Evolutionary conservation across 768 basidiomycete genomes (phyloP).

Genomic region (Collybia sp.): DNA sequence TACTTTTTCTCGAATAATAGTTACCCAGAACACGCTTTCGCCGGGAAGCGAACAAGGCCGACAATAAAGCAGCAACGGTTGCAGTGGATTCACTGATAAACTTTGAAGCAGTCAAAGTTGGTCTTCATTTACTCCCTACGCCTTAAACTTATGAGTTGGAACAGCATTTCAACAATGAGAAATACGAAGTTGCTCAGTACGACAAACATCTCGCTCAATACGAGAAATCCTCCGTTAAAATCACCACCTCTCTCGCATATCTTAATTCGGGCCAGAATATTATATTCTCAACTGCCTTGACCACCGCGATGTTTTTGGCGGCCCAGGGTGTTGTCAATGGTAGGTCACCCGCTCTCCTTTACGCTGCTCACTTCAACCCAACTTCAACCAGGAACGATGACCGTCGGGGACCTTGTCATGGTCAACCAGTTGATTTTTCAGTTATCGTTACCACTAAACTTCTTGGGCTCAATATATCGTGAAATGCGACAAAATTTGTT

Average conservation of each 20-base stretch:
- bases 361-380: background rate
- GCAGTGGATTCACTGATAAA: conserved; percentile 97
- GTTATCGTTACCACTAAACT: conserved; percentile 92
- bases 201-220: conserved; percentile 84
- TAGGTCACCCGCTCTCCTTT: conserved; percentile 23
- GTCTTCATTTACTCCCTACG: conserved; percentile 3
- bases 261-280: conserved; percentile 96
- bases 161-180: conserved; percentile 97
- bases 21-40: conserved; percentile 79
- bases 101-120: conserved; percentile 96
- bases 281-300: conserved; percentile 92
- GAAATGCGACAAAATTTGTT: conserved; percentile 94
- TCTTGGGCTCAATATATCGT: conserved; percentile 95
- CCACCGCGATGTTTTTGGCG: conserved; percentile 93
- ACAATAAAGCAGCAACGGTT: conserved; percentile 92
- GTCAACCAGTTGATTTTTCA: conserved; percentile 99
- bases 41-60: conserved; percentile 91
- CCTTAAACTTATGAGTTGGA: conserved; percentile 1
- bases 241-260: conserved; percentile 89
- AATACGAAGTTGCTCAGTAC: conserved; percentile 86
- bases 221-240: conserved; percentile 90
- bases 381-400: conserved; percentile 77
- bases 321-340: conserved; percentile 93
- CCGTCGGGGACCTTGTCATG: conserved; percentile 98
- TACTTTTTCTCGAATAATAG: conserved; percentile 2